Base-by-base conservation (phyloP, 768 basidiomycete genomes). In the Rhodotorula graminis region DNA sequence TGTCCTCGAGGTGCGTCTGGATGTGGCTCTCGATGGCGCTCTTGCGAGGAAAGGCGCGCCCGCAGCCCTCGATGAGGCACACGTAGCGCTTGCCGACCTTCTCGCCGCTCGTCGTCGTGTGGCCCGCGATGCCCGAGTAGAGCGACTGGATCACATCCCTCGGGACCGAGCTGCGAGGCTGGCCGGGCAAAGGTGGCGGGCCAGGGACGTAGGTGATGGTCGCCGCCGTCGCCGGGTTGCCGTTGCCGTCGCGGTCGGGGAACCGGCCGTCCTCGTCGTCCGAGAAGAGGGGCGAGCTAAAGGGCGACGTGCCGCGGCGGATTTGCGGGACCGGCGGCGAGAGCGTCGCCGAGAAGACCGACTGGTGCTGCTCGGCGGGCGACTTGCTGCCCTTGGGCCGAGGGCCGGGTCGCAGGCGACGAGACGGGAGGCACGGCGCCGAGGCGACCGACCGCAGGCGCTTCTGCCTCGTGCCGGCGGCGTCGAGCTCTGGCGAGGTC, bases 1-100 rank as follows among this genome's bases (percentile, higher is more conserved):
- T 83, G 78, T 83, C 82, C 70, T 82, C 82, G 25, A 84, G 76
- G 71, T 84, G 83, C 49, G 82, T 83, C 72, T 84, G 82, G 64
- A 83, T 82, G 75, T 84, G 83, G 52, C 77, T 79, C 68, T 81
- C 79, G 56, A 83, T 82, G 23, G 83, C 83, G 61, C 80, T 80
- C 77, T 79, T 75, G 25, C 79, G 42, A 15, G 78, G 79, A 71
- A 80, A 80, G 6, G 58, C 69, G 19, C 78, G 70, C 29, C 71
- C 78, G 67, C 80, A 80, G 15, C 76, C 80, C 37, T 76, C 77
- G 49, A 80, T 78, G 44, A 78, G 47, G 53, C 80, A 80, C 31
- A 74, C 67, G 72, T 80, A 80, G 42, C 74, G 75, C 69, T 77
- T 77, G 23, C 67, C 44, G 12, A 71, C 56, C 69, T 76, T 76